Conservation (phyloP, 106 monocot genomes). For the Cymbidium sinense region DNA sequence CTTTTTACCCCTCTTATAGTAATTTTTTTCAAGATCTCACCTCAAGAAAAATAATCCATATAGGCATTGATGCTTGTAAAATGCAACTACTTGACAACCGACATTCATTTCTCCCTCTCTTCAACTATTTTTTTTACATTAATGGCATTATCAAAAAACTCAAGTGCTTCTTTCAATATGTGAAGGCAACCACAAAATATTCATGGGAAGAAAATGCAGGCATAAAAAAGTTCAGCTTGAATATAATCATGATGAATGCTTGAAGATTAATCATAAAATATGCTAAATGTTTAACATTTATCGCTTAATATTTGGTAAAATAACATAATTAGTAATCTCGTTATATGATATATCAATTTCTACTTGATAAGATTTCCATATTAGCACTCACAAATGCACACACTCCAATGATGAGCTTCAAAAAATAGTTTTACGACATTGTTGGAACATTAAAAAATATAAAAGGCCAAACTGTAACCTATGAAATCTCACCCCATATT, state of each 20-base stretch:
- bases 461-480: neutral
- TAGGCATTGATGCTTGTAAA: too few species aligned
- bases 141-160: too few species aligned
- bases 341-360: neutral
- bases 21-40: too few species aligned
- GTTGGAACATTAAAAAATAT: neutral
- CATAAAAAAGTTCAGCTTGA: neutral
- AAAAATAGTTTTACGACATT: neutral
- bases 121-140: too few species aligned
- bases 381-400: neutral
- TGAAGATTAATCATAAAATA: neutral
- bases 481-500: conserved; percentile 64
- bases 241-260: neutral
- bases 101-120: too few species aligned
- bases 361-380: neutral
- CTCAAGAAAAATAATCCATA: too few species aligned
- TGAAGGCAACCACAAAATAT: neutral
- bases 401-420: neutral
- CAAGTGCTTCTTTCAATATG: too few species aligned
- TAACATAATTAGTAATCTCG: neutral
- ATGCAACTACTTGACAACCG: too few species aligned
- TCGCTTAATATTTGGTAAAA: neutral
- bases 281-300: neutral
- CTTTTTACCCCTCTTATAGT: too few species aligned
- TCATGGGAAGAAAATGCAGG: neutral